Evolutionary conservation across 2,329 filamentous ascomycete species (phyloP).

Genomic region (Neofusicoccum cordaticola): DNA sequence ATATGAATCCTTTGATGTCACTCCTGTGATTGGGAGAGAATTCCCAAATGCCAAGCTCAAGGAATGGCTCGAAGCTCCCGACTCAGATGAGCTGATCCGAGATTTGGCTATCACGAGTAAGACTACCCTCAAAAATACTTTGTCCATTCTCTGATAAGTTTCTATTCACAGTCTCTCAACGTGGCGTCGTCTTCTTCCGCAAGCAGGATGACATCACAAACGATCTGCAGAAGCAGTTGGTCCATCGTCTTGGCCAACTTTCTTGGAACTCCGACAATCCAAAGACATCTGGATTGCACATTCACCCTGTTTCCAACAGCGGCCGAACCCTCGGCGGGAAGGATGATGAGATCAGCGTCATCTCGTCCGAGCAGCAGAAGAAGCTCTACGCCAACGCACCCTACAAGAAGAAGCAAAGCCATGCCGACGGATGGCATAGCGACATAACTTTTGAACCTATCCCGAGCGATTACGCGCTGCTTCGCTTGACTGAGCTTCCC

Average conservation of each 20-base stretch:
- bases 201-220: conserved; percentile 49
- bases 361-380: conserved; percentile 47
- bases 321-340: conserved; percentile 39
- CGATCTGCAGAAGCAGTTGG: conserved; percentile 52
- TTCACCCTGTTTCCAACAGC: conserved; percentile 55
- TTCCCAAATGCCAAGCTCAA: conserved; percentile 57
- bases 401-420: conserved; percentile 50
- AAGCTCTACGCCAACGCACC: conserved; percentile 35
- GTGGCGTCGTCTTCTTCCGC: conserved; percentile 55
- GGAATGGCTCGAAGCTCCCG: conserved; percentile 61
- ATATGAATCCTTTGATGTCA: conserved; percentile 58
- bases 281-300: conserved; percentile 55
- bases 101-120: conserved; percentile 55
- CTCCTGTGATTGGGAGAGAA: conserved; percentile 61
- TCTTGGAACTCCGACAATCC: conserved; percentile 50
- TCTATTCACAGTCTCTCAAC: conserved; percentile 44
- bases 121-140: conserved; percentile 15
- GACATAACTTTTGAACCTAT: conserved; percentile 42
- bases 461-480: conserved; percentile 40
- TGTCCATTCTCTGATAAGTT: neutral
- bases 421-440: conserved; percentile 53
- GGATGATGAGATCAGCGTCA: conserved; percentile 39
- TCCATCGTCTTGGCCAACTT: conserved; percentile 56
- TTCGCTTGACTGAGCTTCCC: conserved; percentile 37
- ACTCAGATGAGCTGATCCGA: conserved; percentile 61